phyloP scores from a whole-genome alignment of 768 basidiomycete species.

The Panaeolus papilionaceus region DNA sequence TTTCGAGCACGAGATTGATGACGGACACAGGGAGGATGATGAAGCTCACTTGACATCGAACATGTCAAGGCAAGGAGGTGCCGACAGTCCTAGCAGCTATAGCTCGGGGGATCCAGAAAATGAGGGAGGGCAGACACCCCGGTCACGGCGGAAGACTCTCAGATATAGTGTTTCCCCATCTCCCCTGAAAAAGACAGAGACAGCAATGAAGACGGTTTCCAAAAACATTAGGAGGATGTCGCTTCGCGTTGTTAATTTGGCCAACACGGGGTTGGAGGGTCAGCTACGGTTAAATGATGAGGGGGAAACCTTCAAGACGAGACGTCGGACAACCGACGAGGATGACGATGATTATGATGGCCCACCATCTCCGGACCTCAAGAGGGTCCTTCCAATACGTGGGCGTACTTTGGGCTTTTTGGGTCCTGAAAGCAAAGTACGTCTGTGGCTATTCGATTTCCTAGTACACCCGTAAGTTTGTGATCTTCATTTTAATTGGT shows the following conservation, averaged over 20 bases:
- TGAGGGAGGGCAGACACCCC: slow-evolving; percentile 45
- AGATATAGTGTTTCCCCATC: slow-evolving; percentile 63
- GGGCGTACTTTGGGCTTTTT: slow-evolving; percentile 83
- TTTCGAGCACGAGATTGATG: slow-evolving; percentile 41
- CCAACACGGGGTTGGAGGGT: slow-evolving; percentile 62
- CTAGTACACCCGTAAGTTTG: slow-evolving; percentile 73
- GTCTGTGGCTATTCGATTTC: slow-evolving; percentile 69
- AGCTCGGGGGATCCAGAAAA: slow-evolving; percentile 56
- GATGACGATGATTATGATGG: slow-evolving; percentile 45
- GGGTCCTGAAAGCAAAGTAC: slow-evolving; percentile 68
- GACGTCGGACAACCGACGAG: slow-evolving; percentile 33
- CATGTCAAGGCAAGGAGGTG: slow-evolving; percentile 41
- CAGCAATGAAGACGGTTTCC: slow-evolving; percentile 63
- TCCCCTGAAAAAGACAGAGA: slow-evolving; percentile 65
- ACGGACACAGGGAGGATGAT: slow-evolving; percentile 59
- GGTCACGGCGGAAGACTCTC: slow-evolving; percentile 46
- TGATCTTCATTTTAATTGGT: slow-evolving; percentile 10
- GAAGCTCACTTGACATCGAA: slow-evolving; percentile 62
- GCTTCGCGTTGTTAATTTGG: slow-evolving; percentile 83
- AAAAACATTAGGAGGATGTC: slow-evolving; percentile 68
- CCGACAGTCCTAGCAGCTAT: slow-evolving; percentile 34
- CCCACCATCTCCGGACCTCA: slow-evolving; percentile 47
- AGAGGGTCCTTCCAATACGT: slow-evolving; percentile 59
- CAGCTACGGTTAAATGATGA: slow-evolving; percentile 62
- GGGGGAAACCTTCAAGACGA: slow-evolving; percentile 39